Percentiles rank a stretch among this genome's conserved stretches.
Evolutionary conservation across 257 asterid species (phyloP).

Genomic region (Scutellaria minor): DNA sequence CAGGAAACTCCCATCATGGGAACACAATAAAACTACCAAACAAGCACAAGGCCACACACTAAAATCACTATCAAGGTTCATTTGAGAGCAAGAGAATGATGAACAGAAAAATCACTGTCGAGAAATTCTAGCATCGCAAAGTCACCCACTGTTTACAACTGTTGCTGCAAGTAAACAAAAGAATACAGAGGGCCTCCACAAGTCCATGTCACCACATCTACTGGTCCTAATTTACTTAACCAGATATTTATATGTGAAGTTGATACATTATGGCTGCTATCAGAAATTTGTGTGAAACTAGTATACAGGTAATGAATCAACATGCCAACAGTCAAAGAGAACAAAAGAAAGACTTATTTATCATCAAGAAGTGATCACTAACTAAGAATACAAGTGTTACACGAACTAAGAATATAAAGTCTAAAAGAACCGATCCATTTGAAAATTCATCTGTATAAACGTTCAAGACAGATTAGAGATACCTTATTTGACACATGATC

Average conservation of each 20-base stretch:
- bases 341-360: neutral
- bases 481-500: slow-evolving; percentile 97
- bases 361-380: slow-evolving; percentile 8
- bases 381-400: neutral
- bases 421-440: slow-evolving; percentile 1
- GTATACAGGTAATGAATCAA: slow-evolving; percentile 23
- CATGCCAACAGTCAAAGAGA: slow-evolving; percentile 4
- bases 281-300: neutral
- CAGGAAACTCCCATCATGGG: slow-evolving; percentile 17
- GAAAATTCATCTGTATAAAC: slow-evolving; percentile 10
- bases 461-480: slow-evolving; percentile 32
- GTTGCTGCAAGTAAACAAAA: neutral
- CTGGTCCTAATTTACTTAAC: neutral
- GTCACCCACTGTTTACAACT: neutral
- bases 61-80: neutral
- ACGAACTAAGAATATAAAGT: neutral
- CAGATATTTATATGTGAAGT: slow-evolving; percentile 6
- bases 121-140: neutral
- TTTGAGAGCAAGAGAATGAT: neutral
- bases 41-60: neutral
- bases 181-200: neutral
- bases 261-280: neutral
- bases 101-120: neutral
- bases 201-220: slow-evolving; percentile 19
- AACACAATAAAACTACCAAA: slow-evolving; percentile 20